These are phyloP conservation scores for Onygenales sp. DNA, from an alignment of 2,329 filamentous ascomycete genomes.

Conservation along the genomic window DNA sequence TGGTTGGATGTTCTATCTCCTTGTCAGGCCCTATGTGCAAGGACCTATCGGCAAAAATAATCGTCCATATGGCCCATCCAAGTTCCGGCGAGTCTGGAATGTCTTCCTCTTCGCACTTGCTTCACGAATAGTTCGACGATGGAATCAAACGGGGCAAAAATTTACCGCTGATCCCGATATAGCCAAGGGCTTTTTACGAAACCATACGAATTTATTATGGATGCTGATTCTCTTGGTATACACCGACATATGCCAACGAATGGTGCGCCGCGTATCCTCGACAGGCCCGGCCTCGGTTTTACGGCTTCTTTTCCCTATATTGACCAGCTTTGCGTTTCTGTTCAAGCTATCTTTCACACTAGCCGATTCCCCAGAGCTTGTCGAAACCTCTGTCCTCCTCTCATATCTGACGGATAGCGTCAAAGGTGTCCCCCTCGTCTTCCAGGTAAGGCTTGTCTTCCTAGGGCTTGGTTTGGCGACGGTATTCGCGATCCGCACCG, in stretches of 20 bases:
- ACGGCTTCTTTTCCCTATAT: slow-evolving; percentile 8
- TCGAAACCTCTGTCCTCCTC: slow-evolving; percentile 33
- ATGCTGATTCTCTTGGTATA: slow-evolving; percentile 61
- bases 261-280: slow-evolving; percentile 17
- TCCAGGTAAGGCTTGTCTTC: slow-evolving; percentile 44
- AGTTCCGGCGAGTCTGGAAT: neutral
- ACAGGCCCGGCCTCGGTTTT: slow-evolving; percentile 24
- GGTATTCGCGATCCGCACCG: slow-evolving; percentile 15
- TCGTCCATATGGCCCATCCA: neutral
- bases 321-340: slow-evolving; percentile 50
- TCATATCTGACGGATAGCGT: slow-evolving; percentile 27
- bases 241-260: slow-evolving; percentile 43
- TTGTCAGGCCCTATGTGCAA: slow-evolving; percentile 24
- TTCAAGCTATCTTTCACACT: slow-evolving; percentile 89
- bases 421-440: slow-evolving; percentile 34
- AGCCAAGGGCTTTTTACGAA: slow-evolving; percentile 58
- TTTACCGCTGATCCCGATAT: slow-evolving; percentile 86
- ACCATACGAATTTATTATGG: slow-evolving; percentile 65
- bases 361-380: slow-evolving; percentile 77
- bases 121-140: slow-evolving; percentile 62
- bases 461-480: slow-evolving; percentile 31
- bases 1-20: slow-evolving; percentile 40
- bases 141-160: slow-evolving; percentile 98
- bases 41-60: neutral
- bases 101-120: slow-evolving; percentile 46